Base-by-base conservation (phyloP, 371 early-diverging fungal species). In the Sporodiniella umbellata region DNA sequence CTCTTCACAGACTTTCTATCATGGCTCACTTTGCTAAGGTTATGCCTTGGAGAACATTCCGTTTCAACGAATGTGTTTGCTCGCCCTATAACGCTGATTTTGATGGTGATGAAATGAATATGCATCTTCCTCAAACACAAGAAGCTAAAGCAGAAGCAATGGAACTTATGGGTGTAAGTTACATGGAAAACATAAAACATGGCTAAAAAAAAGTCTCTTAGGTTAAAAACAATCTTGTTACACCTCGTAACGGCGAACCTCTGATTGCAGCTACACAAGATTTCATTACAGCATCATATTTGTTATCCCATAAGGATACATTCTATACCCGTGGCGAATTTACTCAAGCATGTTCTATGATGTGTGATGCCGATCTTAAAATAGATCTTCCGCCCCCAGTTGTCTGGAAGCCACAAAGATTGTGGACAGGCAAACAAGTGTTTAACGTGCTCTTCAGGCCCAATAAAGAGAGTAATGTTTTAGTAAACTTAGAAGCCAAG, bases 71-170 rank as follows among this genome's bases (percentile, higher is more conserved):
- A 70, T 99, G 98, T 84, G 99, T 98, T 4, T 99, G 99, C 71
- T 87, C 95, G 4, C 99, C 99, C 19, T 99, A 99, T 66, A 99
- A 99, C 72, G 99, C 99, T 33, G 99, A 99, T 85, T 99, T 99
- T 70, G 99, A 99, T 68, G 99, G 99, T 60, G 99, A 99, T 75
- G 99, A 99, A 75, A 99, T 99, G 99, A 99, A 99, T 70, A 80
- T 99, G 70, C 99, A 99, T 73, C 90, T 99, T 6, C 99, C 99
- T 12, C 99, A 99, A 73, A 99, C 99, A 3, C 93, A 96, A 70
- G 99, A 99, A 78, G 98, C 99, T 1, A 85, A 96, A 25, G 90
- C 97, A 2, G 99, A 99, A 68, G 99, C 99, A 1, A 87, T 92
- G 48, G 90, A 92, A 65, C 73, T 99, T 52, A 98, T 99, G 98